Base-by-base conservation (phyloP, 805 yeast genomes). In the Saturnispora sekii region DNA sequence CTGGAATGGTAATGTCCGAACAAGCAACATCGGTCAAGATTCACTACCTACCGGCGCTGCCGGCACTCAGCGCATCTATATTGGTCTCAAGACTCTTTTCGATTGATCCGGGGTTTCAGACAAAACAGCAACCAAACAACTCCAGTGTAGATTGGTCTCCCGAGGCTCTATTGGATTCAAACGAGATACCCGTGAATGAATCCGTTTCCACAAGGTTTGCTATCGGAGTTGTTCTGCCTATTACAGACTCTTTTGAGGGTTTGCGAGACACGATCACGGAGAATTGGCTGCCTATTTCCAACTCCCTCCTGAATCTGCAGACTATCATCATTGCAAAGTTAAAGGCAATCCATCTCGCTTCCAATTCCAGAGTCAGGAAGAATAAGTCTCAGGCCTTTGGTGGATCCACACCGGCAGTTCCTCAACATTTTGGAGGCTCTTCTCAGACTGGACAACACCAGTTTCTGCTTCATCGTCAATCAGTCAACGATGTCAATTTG, bases 1-100 rank as follows among this genome's bases (percentile, higher is more conserved):
- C 56, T 44, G 80, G 81, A 0, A 60, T 76, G 30, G 74, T 77
- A 8, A 60, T 72, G 7, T 72, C 65, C 46, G 78, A 75, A 45
- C 57, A 64, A 14, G 62, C 63, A 15, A 57, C 66, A 17, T 57
- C 68, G 10, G 70, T 76, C 4, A 76, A 76, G 48, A 53, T 75
- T 2, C 79, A 76, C 55, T 50, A 62, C 37, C 56, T 76, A 14
- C 78, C 78, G 1, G 56, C 67, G 1, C 51, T 73, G 15, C 61
- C 66, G 18, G 61, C 63, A 26, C 44, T 35, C 18, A 61, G 67
- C 2, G 56, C 59, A 32, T 66, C 75, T 3, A 61, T 75, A 6
- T 54, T 76, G 16, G 56, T 76, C 32, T 70, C 81, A 0, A 56
- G 72, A 43, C 54, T 74, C 8, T 73, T 76, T 48, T 62, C 64